These are phyloP conservation scores for Lactarius deliciosus DNA, from an alignment of 768 basidiomycete genomes.

Conservation along the genomic window DNA sequence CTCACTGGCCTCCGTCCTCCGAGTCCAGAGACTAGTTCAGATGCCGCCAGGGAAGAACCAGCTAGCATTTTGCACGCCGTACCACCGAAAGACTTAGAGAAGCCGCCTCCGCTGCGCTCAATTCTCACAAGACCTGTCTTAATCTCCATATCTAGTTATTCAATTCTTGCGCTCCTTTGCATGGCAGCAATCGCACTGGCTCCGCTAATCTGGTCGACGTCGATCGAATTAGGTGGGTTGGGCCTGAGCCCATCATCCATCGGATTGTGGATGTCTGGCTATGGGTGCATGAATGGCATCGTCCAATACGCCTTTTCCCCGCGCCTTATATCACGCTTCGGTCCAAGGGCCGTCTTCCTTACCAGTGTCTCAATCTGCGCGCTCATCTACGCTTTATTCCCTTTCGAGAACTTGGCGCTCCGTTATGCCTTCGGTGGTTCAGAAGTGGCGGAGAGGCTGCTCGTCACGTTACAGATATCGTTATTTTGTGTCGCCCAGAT, in stretches of 20 bases:
- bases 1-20: neutral
- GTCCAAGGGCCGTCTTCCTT: constrained; percentile 38
- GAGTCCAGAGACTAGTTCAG: neutral
- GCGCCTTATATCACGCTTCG: constrained; percentile 37
- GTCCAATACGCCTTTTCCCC: constrained; percentile 42
- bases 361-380: constrained; percentile 32
- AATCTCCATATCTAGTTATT: constrained; percentile 46
- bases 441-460: neutral
- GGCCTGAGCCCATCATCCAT: constrained; percentile 40
- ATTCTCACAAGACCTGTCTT: constrained; percentile 33
- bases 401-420: constrained; percentile 22
- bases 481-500: neutral
- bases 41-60: neutral
- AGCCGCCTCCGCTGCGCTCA: constrained; percentile 37
- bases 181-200: constrained; percentile 41
- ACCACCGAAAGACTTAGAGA: neutral
- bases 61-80: neutral
- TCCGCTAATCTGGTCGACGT: constrained; percentile 47
- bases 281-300: constrained; percentile 40
- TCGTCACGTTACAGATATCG: neutral
- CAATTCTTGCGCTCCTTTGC: constrained; percentile 44
- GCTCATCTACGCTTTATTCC: constrained; percentile 33
- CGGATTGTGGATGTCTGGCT: constrained; percentile 38
- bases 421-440: neutral
- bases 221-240: constrained; percentile 30